Evolutionary conservation across 2,329 filamentous ascomycete species (phyloP).

Genomic region (Sclerotinia borealis): DNA sequence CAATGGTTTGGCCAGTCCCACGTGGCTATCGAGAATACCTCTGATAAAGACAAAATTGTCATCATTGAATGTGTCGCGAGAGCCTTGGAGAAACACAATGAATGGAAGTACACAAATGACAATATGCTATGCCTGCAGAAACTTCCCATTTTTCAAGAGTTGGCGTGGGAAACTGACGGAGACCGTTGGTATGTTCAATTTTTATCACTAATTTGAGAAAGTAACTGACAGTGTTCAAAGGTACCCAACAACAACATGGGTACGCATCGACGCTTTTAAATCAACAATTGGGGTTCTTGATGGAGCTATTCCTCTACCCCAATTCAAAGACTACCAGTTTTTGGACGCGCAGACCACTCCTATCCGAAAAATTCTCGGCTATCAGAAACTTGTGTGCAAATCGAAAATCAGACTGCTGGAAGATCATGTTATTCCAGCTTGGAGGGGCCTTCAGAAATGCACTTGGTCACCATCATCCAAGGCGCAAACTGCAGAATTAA

Average conservation of each 20-base stretch:
- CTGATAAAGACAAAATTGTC: not conserved
- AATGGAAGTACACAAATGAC: not conserved
- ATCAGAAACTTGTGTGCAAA: constrained; percentile 15
- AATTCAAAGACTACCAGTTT: constrained; percentile 18
- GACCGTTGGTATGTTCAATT: not conserved
- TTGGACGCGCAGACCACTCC: constrained; percentile 10
- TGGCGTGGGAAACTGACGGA: not conserved
- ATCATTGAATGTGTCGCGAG: constrained; percentile 7
- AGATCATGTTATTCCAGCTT: constrained; percentile 22
- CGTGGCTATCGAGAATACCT: not conserved
- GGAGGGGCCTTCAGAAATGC: constrained; percentile 11
- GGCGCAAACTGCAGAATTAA: constrained; percentile 15
- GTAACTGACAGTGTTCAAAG: not conserved
- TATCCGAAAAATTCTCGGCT: constrained; percentile 9
- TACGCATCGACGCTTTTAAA: constrained; percentile 8
- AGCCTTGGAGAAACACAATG: not conserved
- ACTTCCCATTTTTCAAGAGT: constrained; percentile 1
- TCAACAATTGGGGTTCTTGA: constrained; percentile 18
- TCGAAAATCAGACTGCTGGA: constrained; percentile 13
- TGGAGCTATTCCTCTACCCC: constrained; percentile 15
- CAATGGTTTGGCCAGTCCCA: not conserved
- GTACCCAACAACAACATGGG: constrained; percentile 13
- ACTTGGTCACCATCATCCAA: constrained; percentile 16
- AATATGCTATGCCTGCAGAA: not conserved
- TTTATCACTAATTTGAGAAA: too few relatives aligned